These are phyloP conservation scores for Aureobasidium sp. DNA, from an alignment of 2,329 filamentous ascomycete genomes.

Conservation along the genomic window DNA sequence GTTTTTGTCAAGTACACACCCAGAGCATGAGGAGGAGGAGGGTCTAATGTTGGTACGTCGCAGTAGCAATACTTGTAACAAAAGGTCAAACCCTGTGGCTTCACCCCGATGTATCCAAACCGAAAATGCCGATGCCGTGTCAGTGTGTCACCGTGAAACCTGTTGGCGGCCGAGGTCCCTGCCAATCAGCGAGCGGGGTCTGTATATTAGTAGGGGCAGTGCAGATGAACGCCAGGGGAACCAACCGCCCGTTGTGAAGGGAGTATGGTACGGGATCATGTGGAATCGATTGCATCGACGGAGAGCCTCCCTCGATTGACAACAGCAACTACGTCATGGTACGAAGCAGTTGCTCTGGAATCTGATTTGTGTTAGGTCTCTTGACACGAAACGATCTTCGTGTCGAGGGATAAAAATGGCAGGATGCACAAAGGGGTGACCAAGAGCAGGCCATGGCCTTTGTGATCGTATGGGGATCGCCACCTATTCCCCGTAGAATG, in stretches of 20 bases:
- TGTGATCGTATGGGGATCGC: slow-evolving; percentile 4
- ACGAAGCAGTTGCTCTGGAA: background rate
- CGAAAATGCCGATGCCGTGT: background rate
- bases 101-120: background rate
- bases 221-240: slow-evolving; percentile 11
- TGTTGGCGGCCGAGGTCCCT: background rate
- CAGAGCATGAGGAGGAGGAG: background rate
- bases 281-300: slow-evolving; percentile 2
- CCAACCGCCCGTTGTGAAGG: slow-evolving; percentile 5
- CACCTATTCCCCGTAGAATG: background rate
- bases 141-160: slow-evolving; percentile 13
- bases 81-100: slow-evolving; percentile 14
- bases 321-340: slow-evolving; percentile 3
- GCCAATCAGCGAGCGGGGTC: background rate
- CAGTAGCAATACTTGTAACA: background rate
- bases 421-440: slow-evolving; percentile 11
- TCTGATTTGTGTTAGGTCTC: background rate
- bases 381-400: slow-evolving; percentile 14
- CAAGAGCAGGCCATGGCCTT: slow-evolving; percentile 8
- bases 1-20: slow-evolving; percentile 36
- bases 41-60: background rate
- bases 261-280: background rate
- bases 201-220: slow-evolving; percentile 4
- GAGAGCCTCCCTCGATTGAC: background rate
- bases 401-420: slow-evolving; percentile 7